Evolutionary conservation across 192 early-diverging fungal genomes (phyloP).

Genomic region (Coemansia sp.): DNA sequence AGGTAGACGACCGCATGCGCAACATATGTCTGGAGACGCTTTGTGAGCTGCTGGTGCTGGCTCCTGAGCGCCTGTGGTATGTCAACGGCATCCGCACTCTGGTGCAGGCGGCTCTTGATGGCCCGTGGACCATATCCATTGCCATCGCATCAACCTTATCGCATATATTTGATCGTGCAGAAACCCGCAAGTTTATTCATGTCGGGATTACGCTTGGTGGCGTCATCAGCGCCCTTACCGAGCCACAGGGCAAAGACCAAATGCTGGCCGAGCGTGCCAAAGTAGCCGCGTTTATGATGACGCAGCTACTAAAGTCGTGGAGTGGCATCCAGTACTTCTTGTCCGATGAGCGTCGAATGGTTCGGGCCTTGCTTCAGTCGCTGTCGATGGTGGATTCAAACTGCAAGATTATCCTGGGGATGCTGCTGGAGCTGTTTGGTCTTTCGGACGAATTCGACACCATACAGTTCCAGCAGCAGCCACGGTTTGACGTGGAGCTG

Average conservation of each 20-base stretch:
- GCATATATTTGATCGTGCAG: conserved; percentile 35
- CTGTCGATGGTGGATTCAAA: conserved; percentile 40
- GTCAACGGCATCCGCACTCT: conserved; percentile 43
- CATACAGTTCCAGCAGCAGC: conserved; percentile 51
- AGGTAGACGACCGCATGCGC: conserved; percentile 52
- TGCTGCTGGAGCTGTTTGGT: conserved; percentile 53
- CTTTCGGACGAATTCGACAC: conserved; percentile 49
- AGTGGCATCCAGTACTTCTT: conserved; percentile 55
- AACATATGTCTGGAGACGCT: conserved; percentile 49
- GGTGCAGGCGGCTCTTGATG: conserved; percentile 46
- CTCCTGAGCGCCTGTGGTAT: conserved; percentile 39
- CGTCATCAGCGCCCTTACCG: conserved; percentile 44
- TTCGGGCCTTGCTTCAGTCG: conserved; percentile 32
- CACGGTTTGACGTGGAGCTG: conserved; percentile 48
- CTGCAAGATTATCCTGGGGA: conserved; percentile 47
- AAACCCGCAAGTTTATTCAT: conserved; percentile 34
- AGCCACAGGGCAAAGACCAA: conserved; percentile 36
- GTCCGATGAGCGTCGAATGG: conserved; percentile 33
- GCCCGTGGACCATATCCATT: conserved; percentile 50
- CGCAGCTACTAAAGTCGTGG: conserved; percentile 55
- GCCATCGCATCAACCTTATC: conserved; percentile 37
- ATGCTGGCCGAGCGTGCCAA: conserved; percentile 48
- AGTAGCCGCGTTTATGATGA: conserved; percentile 45
- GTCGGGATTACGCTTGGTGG: conserved; percentile 41
- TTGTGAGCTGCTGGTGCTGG: conserved; percentile 44